Base-by-base conservation (phyloP, 208 protist genomes). In the Angomonas ambiguus region DNA sequence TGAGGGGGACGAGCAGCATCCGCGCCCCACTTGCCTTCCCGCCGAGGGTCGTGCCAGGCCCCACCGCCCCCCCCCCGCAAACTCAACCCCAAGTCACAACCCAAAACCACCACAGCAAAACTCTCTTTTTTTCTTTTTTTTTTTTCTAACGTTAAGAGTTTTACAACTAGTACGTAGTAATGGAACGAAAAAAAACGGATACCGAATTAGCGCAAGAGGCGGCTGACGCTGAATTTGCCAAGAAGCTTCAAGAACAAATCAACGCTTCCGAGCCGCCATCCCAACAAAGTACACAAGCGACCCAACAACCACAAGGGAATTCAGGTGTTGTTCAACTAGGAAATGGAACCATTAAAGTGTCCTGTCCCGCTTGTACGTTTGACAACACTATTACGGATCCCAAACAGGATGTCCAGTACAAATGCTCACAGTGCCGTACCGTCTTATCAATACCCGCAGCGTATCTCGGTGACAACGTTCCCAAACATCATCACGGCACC, bases 351-450 rank as follows among this genome's bases (percentile, higher is more conserved):
- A 24, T 75, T 0, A 48, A 41, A 0, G 61, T 87, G 33, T 63
- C 69, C 13, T 92, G 86, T 56, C 71, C 86, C 32, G 67, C 62
- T 13, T 92, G 86, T 60, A 89, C 80, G 0, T 89, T 86, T 62
- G 61, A 82, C 34, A 92, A 92, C 62, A 18, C 62, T 1, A 66
- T 85, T 34, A 67, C 71, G 60, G 58, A 80, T 0, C 71, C 76
- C 63, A 56, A 69, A 49, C 65, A 74, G 1, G 75, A 69, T 8
- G 70, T 58, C 22, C 61, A 74, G 8, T 84, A 83, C 67, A 76
- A 33, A 4, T 92, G 86, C 66, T 33, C 65, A 0, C 83, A 89
- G 56, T 92, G 86, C 42, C 58, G 67, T 27, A 75, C 79, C n/a
- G 32, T 51, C 3, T 48, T 93, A 60, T 49, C 58, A 27, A 59